These are phyloP conservation scores for Dictyostelium capitatum DNA, from an alignment of 78 protist genomes.

Conservation along the genomic window DNA sequence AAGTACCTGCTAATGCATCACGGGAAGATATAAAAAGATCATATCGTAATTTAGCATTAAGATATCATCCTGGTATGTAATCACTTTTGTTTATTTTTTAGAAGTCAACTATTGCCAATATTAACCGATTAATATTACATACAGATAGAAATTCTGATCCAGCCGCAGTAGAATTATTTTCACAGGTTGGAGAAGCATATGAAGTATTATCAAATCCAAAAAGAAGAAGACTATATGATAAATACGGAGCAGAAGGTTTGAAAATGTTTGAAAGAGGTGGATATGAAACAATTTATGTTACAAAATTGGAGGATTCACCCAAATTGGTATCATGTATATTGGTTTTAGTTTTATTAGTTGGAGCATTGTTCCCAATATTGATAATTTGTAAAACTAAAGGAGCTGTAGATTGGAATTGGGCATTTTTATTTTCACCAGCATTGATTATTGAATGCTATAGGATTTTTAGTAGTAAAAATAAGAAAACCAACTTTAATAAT, in stretches of 20 bases:
- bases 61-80: too few relatives aligned
- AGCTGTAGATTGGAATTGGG: slow-evolving; percentile 52
- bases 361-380: slow-evolving; percentile 14
- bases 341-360: slow-evolving; percentile 1
- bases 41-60: too few relatives aligned
- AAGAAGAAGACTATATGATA: slow-evolving; percentile 94
- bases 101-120: too few relatives aligned
- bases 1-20: too few relatives aligned
- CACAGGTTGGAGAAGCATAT: slow-evolving; percentile 91
- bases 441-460: slow-evolving; percentile 2
- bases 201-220: slow-evolving; percentile 92
- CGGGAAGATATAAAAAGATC: too few relatives aligned
- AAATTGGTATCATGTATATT: background rate
- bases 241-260: slow-evolving; percentile 69
- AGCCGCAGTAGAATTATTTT: slow-evolving; percentile 85
- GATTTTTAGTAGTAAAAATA: background rate
- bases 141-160: slow-evolving; percentile 67
- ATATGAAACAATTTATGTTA: slow-evolving; percentile 6
- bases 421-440: slow-evolving; percentile 33
- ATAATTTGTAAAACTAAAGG: slow-evolving; percentile 25
- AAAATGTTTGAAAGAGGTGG: slow-evolving; percentile 46
- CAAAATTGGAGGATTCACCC: slow-evolving; percentile 12
- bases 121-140: too few relatives aligned
- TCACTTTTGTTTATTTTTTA: too few relatives aligned
- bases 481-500: background rate